These are phyloP conservation scores for Closterium sp. DNA, from an alignment of 139 green algal species.

Conservation along the genomic window DNA sequence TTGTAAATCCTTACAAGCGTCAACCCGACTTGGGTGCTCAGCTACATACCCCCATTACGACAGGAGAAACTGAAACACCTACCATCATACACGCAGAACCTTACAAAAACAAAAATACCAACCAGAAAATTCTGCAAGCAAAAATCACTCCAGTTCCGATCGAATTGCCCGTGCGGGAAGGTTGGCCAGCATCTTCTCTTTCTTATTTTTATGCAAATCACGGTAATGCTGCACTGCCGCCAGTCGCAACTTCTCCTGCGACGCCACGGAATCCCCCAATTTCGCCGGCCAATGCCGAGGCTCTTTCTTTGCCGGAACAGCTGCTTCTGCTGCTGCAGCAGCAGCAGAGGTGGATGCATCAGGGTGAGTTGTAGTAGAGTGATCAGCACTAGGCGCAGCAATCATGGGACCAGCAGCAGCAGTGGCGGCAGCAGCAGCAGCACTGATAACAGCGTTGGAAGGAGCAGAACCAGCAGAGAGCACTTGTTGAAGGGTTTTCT, in stretches of 20 bases:
- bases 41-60: no score
- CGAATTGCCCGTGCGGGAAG: background rate
- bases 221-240: background rate
- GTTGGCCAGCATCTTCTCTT: background rate
- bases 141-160: background rate
- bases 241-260: background rate
- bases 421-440: background rate
- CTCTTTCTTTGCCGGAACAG: background rate
- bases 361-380: background rate
- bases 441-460: no score
- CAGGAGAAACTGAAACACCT: no score
- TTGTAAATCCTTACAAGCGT: no score
- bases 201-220: background rate
- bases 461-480: background rate
- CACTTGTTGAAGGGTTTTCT: background rate
- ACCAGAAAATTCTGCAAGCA: background rate
- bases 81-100: no score
- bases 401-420: background rate
- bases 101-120: no score
- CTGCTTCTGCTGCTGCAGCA: background rate
- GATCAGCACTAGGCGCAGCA: no score
- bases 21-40: no score
- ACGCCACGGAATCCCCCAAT: background rate
- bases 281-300: background rate
- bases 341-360: background rate